Base-by-base conservation (phyloP, 73 alveolate species). In the Paramecium octaurelia region DNA sequence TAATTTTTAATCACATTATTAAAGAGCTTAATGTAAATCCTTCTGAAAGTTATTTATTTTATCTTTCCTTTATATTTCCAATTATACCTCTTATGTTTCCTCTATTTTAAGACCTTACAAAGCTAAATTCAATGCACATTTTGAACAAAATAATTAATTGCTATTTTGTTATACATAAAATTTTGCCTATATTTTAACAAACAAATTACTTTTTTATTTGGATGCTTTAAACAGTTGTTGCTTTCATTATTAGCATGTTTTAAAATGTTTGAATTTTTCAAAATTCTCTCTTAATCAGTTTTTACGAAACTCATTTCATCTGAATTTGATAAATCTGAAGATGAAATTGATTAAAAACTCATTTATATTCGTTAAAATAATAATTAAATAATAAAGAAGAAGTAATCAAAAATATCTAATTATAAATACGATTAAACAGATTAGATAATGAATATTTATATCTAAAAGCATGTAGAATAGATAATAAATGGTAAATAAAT, bases 41-140 rank as follows among this genome's bases (percentile, higher is more conserved):
- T 44, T 64, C 50, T 40, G 48, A 80, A 80, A 80, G 4, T 34
- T 18, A 23, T 23, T 24, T 43, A 80, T 80, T 42, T 43, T 42
- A 23, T 80, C 31, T 80, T 80, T 31, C 34, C 91, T 40, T 48
- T 44, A 46, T 80, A 44, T 24, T 48, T 80, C 91, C 44, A 80
- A 80, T 42, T 80, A n/a, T 80, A 21, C 34, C 48, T 80, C 91
- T 46, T 42, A 46, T 18, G 91, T 80, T 80, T 80, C 91, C 44
- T 80, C 91, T 24, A 80, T 80, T 46, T 80, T 18, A 20, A 80
- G 14, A 23, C 91, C 91, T 80, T 46, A 8, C 12, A 80, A 48
- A 44, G 91, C 91, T 48, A 80, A 80, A 46, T 80, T 80, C 8
- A 80, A 23, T 8, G 91, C 91, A 80, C 91, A 80, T 80, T 80